Base-by-base conservation (phyloP, 2,329 filamentous ascomycete species). In the Fusarium humuli region DNA sequence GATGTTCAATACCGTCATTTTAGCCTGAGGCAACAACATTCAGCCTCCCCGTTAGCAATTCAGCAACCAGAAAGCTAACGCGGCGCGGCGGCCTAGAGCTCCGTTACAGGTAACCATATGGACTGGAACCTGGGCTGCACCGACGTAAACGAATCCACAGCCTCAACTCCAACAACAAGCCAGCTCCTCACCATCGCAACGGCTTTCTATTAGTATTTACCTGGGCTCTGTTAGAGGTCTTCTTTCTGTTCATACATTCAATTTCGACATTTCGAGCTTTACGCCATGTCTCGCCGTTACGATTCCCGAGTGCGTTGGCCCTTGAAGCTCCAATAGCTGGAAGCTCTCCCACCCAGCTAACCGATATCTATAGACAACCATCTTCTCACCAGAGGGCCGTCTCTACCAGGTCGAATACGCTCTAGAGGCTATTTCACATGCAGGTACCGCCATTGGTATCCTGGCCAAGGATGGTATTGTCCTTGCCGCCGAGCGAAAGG, bases 321-420 rank as follows among this genome's bases (percentile, higher is more conserved):
- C 48, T 58, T 53, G 55, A 67, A 69, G 66, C 54, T 65, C 64
- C 57, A 65, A 53, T 41, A 52, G 52, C 47, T 55, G 14, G 45
- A 69, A 70, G 61, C 70, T 72, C 60, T 69, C 54, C 63, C 59
- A 67, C 69, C 69, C 60, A 66, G 64, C 74, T 75, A 61, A 76
- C 70, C 62, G 53, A 59, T 65, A 46, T 40, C 45, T n/a, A 64
- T 77, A 97, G 94, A 99, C 96, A 77, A 99, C 96, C 81, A 99
- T 99, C 88, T 99, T 99, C 90, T 99, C 96, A 67, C 96, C 96
- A 65, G 96, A 99, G 85, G 96, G 96, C 72, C 94, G 96, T 79
- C 89, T 99, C 67, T 99, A 99, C 83, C 96, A 99, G 84, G 96
- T 99, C 77, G 96, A 99, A 89, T 99, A 99, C 87, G 97, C 96